Evolutionary conservation across 768 basidiomycete genomes (phyloP).

Genomic region (Hemileccinum impolitum): DNA sequence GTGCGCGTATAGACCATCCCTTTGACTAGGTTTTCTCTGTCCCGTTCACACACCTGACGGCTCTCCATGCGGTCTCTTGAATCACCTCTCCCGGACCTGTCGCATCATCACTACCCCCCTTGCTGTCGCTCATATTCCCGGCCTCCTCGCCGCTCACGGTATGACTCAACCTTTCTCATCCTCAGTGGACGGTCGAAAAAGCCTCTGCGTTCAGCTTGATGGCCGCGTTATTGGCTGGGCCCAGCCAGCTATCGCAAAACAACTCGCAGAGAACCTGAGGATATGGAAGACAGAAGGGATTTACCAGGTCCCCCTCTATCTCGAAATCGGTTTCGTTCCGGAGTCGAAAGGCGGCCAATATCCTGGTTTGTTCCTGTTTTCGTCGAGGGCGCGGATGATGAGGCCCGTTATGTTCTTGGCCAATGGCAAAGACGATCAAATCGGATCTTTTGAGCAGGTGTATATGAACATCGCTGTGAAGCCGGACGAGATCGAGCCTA

Average conservation of each 20-base stretch:
- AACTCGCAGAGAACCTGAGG: slow-evolving; percentile 81
- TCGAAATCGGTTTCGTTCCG: slow-evolving; percentile 92
- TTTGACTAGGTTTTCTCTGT: slow-evolving; percentile 79
- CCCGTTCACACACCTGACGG: slow-evolving; percentile 99
- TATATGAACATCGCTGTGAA: slow-evolving; percentile 98
- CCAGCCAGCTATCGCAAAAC: slow-evolving; percentile 62
- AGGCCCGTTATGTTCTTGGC: slow-evolving; percentile 88
- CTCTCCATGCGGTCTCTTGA: slow-evolving; percentile 94
- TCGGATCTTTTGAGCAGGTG: slow-evolving; percentile 97
- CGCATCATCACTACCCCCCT: slow-evolving; percentile 82
- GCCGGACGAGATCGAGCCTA: slow-evolving; percentile 75
- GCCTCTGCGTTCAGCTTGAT: slow-evolving; percentile 91
- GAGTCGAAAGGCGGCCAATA: slow-evolving; percentile 92
- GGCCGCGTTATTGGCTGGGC: slow-evolving; percentile 96
- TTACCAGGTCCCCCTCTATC: slow-evolving; percentile 80
- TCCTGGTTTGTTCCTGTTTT: slow-evolving; percentile 92
- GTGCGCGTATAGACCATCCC: slow-evolving; percentile 8
- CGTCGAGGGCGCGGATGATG: slow-evolving; percentile 91
- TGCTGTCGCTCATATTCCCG: slow-evolving; percentile 72
- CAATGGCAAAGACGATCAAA: slow-evolving; percentile 83
- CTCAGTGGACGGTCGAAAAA: slow-evolving; percentile 75
- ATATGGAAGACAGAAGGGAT: slow-evolving; percentile 92
- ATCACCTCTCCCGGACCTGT: slow-evolving; percentile 93
- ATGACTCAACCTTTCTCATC: slow-evolving; percentile 90
- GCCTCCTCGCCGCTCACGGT: slow-evolving; percentile 79